Base-by-base conservation (phyloP, 495 filamentous ascomycete species). In the Lentithecium fluviatile region DNA sequence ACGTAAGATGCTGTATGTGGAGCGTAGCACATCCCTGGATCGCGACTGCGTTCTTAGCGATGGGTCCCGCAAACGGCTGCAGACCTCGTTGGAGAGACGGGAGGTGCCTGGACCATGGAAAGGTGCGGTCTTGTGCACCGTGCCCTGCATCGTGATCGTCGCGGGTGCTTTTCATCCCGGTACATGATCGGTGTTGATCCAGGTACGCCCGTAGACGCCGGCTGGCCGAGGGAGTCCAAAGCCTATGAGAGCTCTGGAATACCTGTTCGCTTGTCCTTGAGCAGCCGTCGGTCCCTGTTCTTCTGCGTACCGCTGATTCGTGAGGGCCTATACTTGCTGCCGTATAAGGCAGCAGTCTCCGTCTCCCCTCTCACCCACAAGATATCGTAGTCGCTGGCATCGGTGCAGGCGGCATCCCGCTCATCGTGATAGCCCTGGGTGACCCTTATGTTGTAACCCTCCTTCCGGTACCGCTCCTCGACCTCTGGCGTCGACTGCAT, bases 221-320 rank as follows among this genome's bases (percentile, higher is more conserved):
- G 25, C 26, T 21, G 6, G 12, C 26, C 56, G 6, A 8, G 42
- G 24, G 6, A 1, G 2, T 21, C 11, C 3, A 11, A 32, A 15
- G 38, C 21, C 29, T 53, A 54, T 19, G 58, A 29, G 23, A 49
- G 40, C 19, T 42, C 54, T 25, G 29, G 13, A 42, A 21, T 12
- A 46, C 11, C 48, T 21, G 21, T 25, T 47, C 43, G 45, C 25
- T 11, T 58, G 6, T 51, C 51, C 45, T 65, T 56, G n/a, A 36
- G n/a, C 23, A 34, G 17, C 42, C 49, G 55, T 51, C 56, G 38
- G 25, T 59, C 45, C 23, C 45, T 54, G 36, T 55, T 58, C 55
- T 64, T 59, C 26, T 65, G 55, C 47, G 47, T 58, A 6, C 55
- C 55, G 21, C 43, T 59, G n/a, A 65, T 26, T 42, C 56, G 47